Evolutionary conservation across 1,284 basidiomycete genomes (phyloP).

Genomic region (Tylopilus sp.): DNA sequence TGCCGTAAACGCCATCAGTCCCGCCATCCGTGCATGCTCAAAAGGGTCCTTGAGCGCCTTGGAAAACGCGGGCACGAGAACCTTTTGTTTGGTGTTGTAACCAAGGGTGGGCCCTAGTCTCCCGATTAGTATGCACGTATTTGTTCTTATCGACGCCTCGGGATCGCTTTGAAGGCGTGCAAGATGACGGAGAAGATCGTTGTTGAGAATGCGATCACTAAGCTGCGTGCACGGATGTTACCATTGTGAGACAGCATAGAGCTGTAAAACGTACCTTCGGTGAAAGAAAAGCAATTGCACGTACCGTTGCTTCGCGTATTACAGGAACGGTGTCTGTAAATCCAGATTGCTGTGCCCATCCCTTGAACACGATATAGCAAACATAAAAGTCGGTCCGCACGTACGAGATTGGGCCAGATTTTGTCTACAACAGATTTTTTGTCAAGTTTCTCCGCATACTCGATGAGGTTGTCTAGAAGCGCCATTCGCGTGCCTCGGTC

Average conservation of each 20-base stretch:
- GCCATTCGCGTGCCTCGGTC: constrained; percentile 95
- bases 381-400: constrained; percentile 23
- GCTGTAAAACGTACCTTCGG: constrained; percentile 61
- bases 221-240: constrained; percentile 46
- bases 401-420: constrained; percentile 88
- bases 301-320: constrained; percentile 92
- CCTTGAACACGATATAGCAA: background rate
- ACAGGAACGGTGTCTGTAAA: constrained; percentile 92
- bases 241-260: background rate
- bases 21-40: constrained; percentile 90
- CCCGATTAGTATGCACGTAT: constrained; percentile 95
- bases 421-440: constrained; percentile 80
- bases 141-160: constrained; percentile 94
- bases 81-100: constrained; percentile 87
- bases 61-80: constrained; percentile 92
- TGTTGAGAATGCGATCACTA: constrained; percentile 90
- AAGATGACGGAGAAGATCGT: constrained; percentile 88
- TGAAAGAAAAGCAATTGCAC: constrained; percentile 79
- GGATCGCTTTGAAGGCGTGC: constrained; percentile 91
- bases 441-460: constrained; percentile 86
- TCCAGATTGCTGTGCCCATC: constrained; percentile 72
- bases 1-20: constrained; percentile 94
- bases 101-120: constrained; percentile 82
- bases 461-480: constrained; percentile 77
- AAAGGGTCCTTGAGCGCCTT: constrained; percentile 89